Conservation (phyloP, 257 asterid genomes). For the Penstemon eatonii region DNA sequence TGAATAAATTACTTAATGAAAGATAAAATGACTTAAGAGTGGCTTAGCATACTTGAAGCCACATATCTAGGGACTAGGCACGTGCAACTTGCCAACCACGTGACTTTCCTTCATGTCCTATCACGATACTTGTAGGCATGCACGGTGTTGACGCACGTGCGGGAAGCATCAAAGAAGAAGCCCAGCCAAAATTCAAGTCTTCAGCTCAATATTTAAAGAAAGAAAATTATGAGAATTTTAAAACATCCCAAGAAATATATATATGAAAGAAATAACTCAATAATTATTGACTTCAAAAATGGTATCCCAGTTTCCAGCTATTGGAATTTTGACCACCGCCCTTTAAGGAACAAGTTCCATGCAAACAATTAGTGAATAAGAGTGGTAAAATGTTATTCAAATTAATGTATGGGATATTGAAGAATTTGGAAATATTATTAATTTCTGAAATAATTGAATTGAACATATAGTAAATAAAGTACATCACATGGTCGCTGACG, state of each 20-base stretch:
- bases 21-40: not conserved
- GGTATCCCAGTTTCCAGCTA: constrained; percentile 45
- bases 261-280: not conserved
- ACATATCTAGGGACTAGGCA: constrained; percentile 42
- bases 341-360: constrained; percentile 33
- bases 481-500: constrained; percentile 81
- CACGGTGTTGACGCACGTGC: constrained; percentile 53
- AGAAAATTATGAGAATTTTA: not conserved
- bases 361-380: constrained; percentile 21
- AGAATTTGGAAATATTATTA: not conserved
- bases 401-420: not conserved
- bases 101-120: constrained; percentile 53
- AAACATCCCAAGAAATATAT: not conserved
- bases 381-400: constrained; percentile 10
- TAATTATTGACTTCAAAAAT: constrained; percentile 16
- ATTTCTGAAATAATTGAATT: constrained; percentile 10
- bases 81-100: constrained; percentile 47
- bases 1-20: not conserved
- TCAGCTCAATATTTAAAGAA: not conserved
- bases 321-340: constrained; percentile 42
- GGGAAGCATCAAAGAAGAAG: constrained; percentile 49
- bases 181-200: not conserved
- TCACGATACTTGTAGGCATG: constrained; percentile 39
- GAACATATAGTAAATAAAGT: constrained; percentile 25
- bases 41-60: constrained; percentile 26